Conservation (phyloP, 768 basidiomycete genomes). For the Lepiota venenata region DNA sequence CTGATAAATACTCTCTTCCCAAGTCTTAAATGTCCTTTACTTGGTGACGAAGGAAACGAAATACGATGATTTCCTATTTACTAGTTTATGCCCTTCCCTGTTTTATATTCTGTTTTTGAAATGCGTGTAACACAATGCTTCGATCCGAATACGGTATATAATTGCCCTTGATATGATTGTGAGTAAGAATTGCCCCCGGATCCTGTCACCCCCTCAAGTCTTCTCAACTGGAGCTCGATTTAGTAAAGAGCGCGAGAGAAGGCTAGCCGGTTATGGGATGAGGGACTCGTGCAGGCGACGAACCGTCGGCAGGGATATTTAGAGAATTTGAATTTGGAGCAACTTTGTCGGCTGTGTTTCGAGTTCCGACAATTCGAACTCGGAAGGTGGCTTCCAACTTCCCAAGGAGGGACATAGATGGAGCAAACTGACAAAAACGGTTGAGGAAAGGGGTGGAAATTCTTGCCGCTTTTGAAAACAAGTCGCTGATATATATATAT, state of each 20-base stretch:
- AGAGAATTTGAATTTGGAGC: no score
- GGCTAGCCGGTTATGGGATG: neutral
- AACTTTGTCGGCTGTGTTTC: no score
- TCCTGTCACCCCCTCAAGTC: conserved; percentile 2
- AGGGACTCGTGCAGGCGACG: neutral
- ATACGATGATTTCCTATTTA: conserved; percentile 9
- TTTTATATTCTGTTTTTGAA: conserved; percentile 1
- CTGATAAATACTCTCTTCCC: neutral
- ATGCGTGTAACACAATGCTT: conserved; percentile 4
- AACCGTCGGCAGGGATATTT: no score
- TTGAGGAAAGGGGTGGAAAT: no score
- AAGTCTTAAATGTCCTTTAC: neutral
- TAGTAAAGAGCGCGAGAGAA: neutral
- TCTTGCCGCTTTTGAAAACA: no score
- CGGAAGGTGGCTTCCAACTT: no score
- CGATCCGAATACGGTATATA: neutral
- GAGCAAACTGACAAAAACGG: no score
- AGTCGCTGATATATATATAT: no score
- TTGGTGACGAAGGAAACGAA: conserved; percentile 3
- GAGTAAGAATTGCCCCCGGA: conserved; percentile 7
- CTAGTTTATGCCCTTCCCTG: conserved; percentile 11
- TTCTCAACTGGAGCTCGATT: conserved; percentile 9
- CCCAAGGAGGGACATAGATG: no score
- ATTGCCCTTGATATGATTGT: conserved; percentile 13
- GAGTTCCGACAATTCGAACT: no score